phyloP scores from a whole-genome alignment of 169 alveolate genomes.

The Cryptosporidium baileyi region DNA sequence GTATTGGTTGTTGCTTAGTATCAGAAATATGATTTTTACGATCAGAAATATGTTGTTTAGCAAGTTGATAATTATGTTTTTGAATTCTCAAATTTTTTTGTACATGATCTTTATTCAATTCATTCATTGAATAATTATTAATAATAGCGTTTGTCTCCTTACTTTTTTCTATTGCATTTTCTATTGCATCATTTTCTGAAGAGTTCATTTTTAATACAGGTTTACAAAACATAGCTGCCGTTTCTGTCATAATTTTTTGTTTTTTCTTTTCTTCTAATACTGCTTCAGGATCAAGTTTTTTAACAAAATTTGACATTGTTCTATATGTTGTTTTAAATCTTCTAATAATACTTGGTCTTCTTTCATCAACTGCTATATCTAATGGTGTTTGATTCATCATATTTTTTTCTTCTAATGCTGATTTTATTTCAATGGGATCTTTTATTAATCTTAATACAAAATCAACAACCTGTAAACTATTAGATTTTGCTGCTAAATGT shows the following conservation, averaged over 20 bases:
- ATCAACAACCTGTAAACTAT: constrained; percentile 57
- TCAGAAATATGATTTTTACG: not conserved
- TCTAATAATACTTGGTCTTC: constrained; percentile 61
- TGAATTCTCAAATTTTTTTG: constrained; percentile 29
- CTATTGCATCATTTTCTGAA: not conserved
- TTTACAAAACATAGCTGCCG: constrained; percentile 62
- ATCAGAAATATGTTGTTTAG: not conserved
- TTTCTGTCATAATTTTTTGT: constrained; percentile 53
- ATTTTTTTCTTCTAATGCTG: constrained; percentile 57
- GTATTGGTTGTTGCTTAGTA: not conserved
- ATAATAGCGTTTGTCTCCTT: not conserved
- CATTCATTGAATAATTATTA: not conserved
- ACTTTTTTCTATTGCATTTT: constrained; percentile 25
- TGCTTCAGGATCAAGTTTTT: constrained; percentile 49
- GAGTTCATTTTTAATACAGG: constrained; percentile 31
- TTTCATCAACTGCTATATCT: constrained; percentile 63
- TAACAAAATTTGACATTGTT: constrained; percentile 60
- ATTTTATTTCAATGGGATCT: constrained; percentile 57
- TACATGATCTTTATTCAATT: not conserved
- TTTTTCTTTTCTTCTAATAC: constrained; percentile 16
- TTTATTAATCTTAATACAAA: constrained; percentile 62
- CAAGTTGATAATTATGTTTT: not conserved
- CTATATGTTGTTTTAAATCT: constrained; percentile 57
- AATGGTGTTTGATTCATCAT: constrained; percentile 28
- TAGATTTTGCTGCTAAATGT: constrained; percentile 61